Evolutionary conservation across 495 filamentous ascomycete species (phyloP).

Genomic region (Echria macrotheca): DNA sequence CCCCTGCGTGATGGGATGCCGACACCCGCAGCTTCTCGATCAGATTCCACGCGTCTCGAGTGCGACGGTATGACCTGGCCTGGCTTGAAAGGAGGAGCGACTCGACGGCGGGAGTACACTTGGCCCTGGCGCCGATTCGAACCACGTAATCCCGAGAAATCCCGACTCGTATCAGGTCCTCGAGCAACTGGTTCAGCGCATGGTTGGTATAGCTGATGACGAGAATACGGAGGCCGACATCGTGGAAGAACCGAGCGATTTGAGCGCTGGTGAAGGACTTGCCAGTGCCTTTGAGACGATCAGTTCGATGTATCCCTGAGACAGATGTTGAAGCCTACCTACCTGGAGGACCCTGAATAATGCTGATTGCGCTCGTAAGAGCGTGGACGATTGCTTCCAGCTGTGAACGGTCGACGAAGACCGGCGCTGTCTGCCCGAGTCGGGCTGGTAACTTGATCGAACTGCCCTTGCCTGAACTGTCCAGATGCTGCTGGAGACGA

Average conservation of each 20-base stretch:
- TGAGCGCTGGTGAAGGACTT: slow-evolving; percentile 75
- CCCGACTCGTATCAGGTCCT: slow-evolving; percentile 60
- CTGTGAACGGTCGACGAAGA: slow-evolving; percentile 56
- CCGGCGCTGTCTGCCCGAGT: neutral
- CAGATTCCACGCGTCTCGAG: slow-evolving; percentile 29
- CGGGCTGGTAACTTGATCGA: neutral
- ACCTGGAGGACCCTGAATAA: slow-evolving; percentile 78
- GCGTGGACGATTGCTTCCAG: slow-evolving; percentile 50
- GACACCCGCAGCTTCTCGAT: slow-evolving; percentile 36
- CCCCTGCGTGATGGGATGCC: slow-evolving; percentile 14
- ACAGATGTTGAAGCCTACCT: slow-evolving; percentile 11
- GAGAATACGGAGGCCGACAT: slow-evolving; percentile 50
- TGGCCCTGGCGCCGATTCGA: slow-evolving; percentile 54
- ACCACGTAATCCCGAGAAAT: slow-evolving; percentile 53
- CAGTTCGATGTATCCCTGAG: slow-evolving; percentile 2
- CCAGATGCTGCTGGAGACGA: neutral
- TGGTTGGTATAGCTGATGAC: slow-evolving; percentile 66
- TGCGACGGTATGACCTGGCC: slow-evolving; percentile 18
- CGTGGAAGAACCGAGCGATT: slow-evolving; percentile 53
- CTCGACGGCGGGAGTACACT: slow-evolving; percentile 48
- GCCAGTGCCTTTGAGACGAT: slow-evolving; percentile 57
- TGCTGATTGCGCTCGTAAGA: slow-evolving; percentile 49
- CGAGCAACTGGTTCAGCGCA: slow-evolving; percentile 69
- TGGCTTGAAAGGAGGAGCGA: slow-evolving; percentile 47
- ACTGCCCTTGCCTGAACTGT: neutral